phyloP scores from a whole-genome alignment of 805 yeast species.

The Kodamaea sagamina region DNA sequence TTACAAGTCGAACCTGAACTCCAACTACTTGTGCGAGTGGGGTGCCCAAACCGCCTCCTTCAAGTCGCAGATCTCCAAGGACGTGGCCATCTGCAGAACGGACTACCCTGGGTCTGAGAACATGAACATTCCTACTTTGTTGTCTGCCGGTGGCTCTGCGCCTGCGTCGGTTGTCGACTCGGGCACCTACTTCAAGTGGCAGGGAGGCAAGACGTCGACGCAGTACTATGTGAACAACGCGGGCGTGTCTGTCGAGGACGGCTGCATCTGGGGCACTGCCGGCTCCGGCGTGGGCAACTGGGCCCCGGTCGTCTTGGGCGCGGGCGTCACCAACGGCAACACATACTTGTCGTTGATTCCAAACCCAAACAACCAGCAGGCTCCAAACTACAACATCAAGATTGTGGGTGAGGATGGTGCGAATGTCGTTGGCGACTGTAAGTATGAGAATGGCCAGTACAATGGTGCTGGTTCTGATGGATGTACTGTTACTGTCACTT shows the following conservation, averaged over 20 bases:
- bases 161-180: slow-evolving; percentile 64
- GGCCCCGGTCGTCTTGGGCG: slow-evolving; percentile 79
- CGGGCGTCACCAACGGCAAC: slow-evolving; percentile 63
- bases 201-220: slow-evolving; percentile 63
- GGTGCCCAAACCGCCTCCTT: slow-evolving; percentile 58
- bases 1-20: slow-evolving; percentile 56
- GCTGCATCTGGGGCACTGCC: slow-evolving; percentile 69
- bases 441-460: slow-evolving; percentile 44
- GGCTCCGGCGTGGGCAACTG: slow-evolving; percentile 71
- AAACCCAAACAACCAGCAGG: slow-evolving; percentile 64
- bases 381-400: slow-evolving; percentile 46
- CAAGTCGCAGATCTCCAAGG: slow-evolving; percentile 48
- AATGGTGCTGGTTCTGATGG: slow-evolving; percentile 67
- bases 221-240: slow-evolving; percentile 79
- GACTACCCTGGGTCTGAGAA: slow-evolving; percentile 84
- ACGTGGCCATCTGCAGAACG: slow-evolving; percentile 72
- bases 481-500: slow-evolving; percentile 70
- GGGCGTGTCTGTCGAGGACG: slow-evolving; percentile 67
- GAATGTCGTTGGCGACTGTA: slow-evolving; percentile 41
- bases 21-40: slow-evolving; percentile 64
- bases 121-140: slow-evolving; percentile 73
- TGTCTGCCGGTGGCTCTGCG: slow-evolving; percentile 51
- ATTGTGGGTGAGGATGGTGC: slow-evolving; percentile 47
- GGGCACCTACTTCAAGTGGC: slow-evolving; percentile 60
- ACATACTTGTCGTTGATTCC: slow-evolving; percentile 74